These are phyloP conservation scores for Leucaena leucocephala DNA, from an alignment of 306 rosid species.

Conservation along the genomic window DNA sequence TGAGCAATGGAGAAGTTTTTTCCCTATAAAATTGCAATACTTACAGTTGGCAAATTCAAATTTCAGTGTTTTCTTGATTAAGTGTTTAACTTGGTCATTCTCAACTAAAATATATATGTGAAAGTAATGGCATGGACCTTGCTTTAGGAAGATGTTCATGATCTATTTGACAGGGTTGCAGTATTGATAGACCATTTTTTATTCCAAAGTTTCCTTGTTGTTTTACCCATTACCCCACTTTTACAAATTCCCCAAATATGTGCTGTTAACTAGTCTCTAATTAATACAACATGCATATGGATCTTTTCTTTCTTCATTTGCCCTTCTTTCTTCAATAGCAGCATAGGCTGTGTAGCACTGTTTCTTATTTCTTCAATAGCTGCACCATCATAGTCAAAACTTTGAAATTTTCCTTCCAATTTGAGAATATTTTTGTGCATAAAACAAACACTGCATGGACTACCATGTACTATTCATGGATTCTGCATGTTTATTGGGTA, in stretches of 20 bases:
- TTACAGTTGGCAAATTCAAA: conserved; percentile 4
- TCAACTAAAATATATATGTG: not conserved
- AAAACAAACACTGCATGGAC: not conserved
- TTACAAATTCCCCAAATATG: not conserved
- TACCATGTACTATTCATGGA: not conserved
- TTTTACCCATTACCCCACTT: not conserved
- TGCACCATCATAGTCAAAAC: not conserved
- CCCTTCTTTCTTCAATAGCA: not conserved
- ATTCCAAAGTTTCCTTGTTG: conserved; percentile 1
- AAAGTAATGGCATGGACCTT: not conserved
- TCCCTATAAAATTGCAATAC: conserved; percentile 13
- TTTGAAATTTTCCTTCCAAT: not conserved
- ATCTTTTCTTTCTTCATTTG: not conserved
- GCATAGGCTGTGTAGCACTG: not conserved
- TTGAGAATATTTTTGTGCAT: not conserved
- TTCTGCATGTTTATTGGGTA: not conserved
- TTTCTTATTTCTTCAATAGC: not conserved
- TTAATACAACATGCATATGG: not conserved
- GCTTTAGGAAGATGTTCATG: not conserved
- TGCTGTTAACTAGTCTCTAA: conserved; percentile 2
- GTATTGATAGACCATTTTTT: not conserved
- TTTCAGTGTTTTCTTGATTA: not conserved
- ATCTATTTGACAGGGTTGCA: not conserved
- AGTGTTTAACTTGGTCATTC: not conserved
- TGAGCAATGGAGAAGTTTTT: not conserved